Conservation (phyloP, 371 early-diverging fungal genomes). For the Smittium culicis region DNA sequence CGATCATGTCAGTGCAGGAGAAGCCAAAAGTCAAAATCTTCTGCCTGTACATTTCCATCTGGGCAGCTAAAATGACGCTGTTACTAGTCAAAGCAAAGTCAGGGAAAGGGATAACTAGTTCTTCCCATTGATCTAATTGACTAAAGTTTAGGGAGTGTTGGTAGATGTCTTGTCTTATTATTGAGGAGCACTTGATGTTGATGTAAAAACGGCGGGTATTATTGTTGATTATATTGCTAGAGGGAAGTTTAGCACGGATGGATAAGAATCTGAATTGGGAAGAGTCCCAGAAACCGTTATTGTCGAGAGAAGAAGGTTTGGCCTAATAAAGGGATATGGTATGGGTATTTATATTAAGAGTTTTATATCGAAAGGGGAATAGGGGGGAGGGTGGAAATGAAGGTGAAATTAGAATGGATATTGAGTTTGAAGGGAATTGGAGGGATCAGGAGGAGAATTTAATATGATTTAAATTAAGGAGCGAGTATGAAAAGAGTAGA, state of each 20-base stretch:
- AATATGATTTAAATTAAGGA: too few relatives aligned
- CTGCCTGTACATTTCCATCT: conserved; percentile 68
- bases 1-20: conserved; percentile 61
- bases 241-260: conserved; percentile 35
- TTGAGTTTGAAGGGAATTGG: too few relatives aligned
- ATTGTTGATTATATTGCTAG: conserved; percentile 31
- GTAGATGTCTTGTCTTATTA: conserved; percentile 68
- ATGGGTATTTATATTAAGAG: too few relatives aligned
- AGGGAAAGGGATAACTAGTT: conserved; percentile 74
- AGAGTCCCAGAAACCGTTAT: conserved; percentile 73
- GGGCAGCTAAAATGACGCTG: conserved; percentile 68
- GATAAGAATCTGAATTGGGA: conserved; percentile 69
- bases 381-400: too few relatives aligned
- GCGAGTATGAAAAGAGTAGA: too few relatives aligned
- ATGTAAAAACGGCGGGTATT: conserved; percentile 74
- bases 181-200: conserved; percentile 71
- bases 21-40: conserved; percentile 79
- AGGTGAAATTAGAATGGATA: too few relatives aligned
- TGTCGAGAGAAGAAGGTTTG: conserved; percentile 50
- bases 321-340: too few relatives aligned
- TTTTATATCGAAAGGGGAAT: too few relatives aligned
- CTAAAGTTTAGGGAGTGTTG: conserved; percentile 80
- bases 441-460: too few relatives aligned
- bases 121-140: conserved; percentile 82
- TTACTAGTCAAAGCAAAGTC: conserved; percentile 83